phyloP scores from a whole-genome alignment of 1,139 yeast genomes.

The Geotrichum armillariae region DNA sequence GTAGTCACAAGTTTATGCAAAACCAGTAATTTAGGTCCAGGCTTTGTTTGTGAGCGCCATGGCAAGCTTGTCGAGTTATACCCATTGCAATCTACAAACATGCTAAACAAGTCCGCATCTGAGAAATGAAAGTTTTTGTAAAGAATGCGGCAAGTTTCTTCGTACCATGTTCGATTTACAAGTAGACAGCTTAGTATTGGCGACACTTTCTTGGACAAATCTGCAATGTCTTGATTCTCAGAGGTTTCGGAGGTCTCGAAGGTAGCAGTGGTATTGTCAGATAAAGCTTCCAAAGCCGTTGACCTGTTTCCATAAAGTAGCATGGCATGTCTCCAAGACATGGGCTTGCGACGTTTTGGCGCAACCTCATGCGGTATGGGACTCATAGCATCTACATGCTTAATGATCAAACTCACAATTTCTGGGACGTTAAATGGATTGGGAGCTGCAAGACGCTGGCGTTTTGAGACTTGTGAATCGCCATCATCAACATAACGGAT shows the following conservation, averaged over 20 bases:
- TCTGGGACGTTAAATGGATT: conserved; percentile 57
- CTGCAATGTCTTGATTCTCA: too few species aligned
- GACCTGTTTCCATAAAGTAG: conserved; percentile 55
- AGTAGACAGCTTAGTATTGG: conserved; percentile 48
- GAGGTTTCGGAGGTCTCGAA: too few species aligned
- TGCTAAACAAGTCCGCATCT: conserved; percentile 44
- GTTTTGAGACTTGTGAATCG: neutral
- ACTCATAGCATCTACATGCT: conserved; percentile 53
- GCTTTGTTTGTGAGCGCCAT: conserved; percentile 9
- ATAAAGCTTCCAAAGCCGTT: conserved; percentile 53
- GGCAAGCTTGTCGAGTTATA: neutral
- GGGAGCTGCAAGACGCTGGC: conserved; percentile 5
- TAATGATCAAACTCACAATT: conserved; percentile 60
- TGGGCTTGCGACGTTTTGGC: conserved; percentile 64
- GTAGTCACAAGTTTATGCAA: conserved; percentile 51
- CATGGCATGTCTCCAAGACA: conserved; percentile 62
- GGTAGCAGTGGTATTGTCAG: too few species aligned
- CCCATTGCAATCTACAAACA: conserved; percentile 38
- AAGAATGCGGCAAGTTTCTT: conserved; percentile 55
- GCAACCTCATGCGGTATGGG: conserved; percentile 58
- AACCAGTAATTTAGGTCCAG: conserved; percentile 44
- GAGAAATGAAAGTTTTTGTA: conserved; percentile 57
- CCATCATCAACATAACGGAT: conserved; percentile 8
- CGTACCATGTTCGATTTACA: conserved; percentile 68
- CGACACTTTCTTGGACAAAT: neutral